Conservation (phyloP, 1,139 yeast species). For the Debaryomyces robertsiae region DNA sequence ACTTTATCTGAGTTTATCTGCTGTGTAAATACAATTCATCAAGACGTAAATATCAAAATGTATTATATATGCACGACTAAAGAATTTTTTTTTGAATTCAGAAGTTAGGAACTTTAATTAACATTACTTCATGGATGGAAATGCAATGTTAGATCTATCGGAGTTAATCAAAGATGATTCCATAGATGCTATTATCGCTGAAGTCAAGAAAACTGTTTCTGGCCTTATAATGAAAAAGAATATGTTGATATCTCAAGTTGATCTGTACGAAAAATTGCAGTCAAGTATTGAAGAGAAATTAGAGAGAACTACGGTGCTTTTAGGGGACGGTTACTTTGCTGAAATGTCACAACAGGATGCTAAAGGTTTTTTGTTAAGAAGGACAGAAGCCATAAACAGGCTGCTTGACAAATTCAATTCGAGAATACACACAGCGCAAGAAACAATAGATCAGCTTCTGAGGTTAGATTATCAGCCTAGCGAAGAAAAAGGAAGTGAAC, state of each 20-base stretch:
- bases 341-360: slow-evolving; percentile 51
- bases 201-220: slow-evolving; percentile 19
- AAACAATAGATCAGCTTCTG: slow-evolving; percentile 35
- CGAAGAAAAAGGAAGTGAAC: slow-evolving; percentile 22
- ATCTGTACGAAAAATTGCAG: slow-evolving; percentile 13
- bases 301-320: slow-evolving; percentile 40
- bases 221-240: slow-evolving; percentile 18
- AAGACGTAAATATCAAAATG: background rate
- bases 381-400: slow-evolving; percentile 36
- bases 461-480: slow-evolving; percentile 26
- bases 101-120: too few relatives aligned
- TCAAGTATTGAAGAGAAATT: slow-evolving; percentile 11
- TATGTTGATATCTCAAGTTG: slow-evolving; percentile 18
- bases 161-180: slow-evolving; percentile 5
- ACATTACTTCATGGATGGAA: too few relatives aligned
- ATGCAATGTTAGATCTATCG: background rate
- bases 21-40: too few relatives aligned
- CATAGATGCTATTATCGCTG: slow-evolving; percentile 13
- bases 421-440: slow-evolving; percentile 49
- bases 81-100: slow-evolving; percentile 1
- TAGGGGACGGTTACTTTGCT: slow-evolving; percentile 66
- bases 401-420: slow-evolving; percentile 40
- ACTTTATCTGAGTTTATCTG: too few relatives aligned
- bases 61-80: too few relatives aligned
- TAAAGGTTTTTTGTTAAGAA: slow-evolving; percentile 41